These are phyloP conservation scores for Linnemannia elongata DNA, from an alignment of 192 early-diverging fungal genomes.

Conservation along the genomic window DNA sequence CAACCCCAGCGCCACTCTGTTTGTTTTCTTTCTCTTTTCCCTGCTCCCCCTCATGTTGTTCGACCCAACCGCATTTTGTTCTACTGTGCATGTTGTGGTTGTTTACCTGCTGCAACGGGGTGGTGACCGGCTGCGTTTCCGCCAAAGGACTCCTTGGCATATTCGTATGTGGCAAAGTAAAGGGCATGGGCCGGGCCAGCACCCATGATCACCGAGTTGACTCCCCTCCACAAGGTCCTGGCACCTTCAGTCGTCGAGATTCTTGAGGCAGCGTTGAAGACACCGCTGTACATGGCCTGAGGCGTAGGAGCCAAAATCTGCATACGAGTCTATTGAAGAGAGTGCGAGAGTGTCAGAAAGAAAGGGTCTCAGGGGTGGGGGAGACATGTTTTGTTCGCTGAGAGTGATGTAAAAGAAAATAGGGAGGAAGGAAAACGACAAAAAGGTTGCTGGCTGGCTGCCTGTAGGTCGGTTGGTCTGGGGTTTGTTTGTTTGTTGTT, in stretches of 20 bases:
- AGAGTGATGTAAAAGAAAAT: background rate
- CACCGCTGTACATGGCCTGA: constrained; percentile 77
- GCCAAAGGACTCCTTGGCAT: constrained; percentile 84
- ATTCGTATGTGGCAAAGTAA: constrained; percentile 96
- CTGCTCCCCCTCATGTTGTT: background rate
- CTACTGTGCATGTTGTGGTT: too few species aligned
- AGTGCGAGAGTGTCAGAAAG: background rate
- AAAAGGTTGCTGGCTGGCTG: too few species aligned
- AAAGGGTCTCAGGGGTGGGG: constrained; percentile 6
- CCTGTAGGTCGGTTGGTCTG: background rate
- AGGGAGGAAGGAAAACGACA: background rate
- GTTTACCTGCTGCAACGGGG: constrained; percentile 71
- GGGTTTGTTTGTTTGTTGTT: background rate
- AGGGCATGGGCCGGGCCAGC: constrained; percentile 97
- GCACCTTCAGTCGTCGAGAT: constrained; percentile 84
- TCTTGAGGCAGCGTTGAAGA: constrained; percentile 76
- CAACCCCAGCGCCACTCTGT: background rate
- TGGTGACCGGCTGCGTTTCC: constrained; percentile 69
- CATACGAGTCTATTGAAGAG: constrained; percentile 85
- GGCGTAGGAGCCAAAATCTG: constrained; percentile 83
- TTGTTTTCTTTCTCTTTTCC: background rate
- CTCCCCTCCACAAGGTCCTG: constrained; percentile 90
- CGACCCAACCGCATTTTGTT: background rate
- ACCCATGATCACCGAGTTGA: constrained; percentile 92
- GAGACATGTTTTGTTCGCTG: background rate